Conservation (phyloP, 1,284 basidiomycete genomes). For the Ganoderma lucidum region DNA sequence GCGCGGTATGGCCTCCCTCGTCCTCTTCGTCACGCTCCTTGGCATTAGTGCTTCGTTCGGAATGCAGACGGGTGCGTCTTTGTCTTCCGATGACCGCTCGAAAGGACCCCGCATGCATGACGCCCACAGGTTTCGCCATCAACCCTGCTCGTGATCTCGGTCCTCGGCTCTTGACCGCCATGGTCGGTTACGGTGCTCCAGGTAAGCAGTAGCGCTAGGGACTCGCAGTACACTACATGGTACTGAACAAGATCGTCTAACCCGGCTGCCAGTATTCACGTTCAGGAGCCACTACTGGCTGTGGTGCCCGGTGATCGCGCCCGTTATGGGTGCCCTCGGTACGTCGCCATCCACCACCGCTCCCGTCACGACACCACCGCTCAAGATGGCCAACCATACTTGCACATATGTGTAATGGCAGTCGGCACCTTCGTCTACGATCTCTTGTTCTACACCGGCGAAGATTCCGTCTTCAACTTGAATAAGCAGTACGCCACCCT, state of each 20-base stretch:
- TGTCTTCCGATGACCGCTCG: neutral
- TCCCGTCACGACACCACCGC: neutral
- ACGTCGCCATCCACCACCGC: slow-evolving; percentile 12
- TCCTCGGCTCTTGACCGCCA: slow-evolving; percentile 64
- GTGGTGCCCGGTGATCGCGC: slow-evolving; percentile 73
- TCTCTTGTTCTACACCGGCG: slow-evolving; percentile 58
- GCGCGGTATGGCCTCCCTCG: slow-evolving; percentile 60
- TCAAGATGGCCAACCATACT: slow-evolving; percentile 5
- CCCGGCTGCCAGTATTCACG: slow-evolving; percentile 47
- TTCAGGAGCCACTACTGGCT: slow-evolving; percentile 75
- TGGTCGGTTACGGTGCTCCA: slow-evolving; percentile 64
- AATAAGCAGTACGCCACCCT: slow-evolving; percentile 49
- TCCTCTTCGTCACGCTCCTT: slow-evolving; percentile 61
- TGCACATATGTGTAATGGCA: neutral
- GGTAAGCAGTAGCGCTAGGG: slow-evolving; percentile 38
- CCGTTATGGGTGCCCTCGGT: slow-evolving; percentile 61
- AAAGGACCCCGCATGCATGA: neutral
- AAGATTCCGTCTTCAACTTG: slow-evolving; percentile 54
- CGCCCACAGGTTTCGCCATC: slow-evolving; percentile 55
- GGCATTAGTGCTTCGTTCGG: slow-evolving; percentile 65
- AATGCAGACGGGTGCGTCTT: slow-evolving; percentile 55
- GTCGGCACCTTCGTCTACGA: slow-evolving; percentile 63
- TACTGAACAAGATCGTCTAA: neutral
- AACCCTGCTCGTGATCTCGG: slow-evolving; percentile 75
- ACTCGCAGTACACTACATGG: neutral